Evolutionary conservation across 1,139 yeast species (phyloP), one percentile per base, ranked within the genome.

Genomic region (Geotrichum klebahnii): DNA sequence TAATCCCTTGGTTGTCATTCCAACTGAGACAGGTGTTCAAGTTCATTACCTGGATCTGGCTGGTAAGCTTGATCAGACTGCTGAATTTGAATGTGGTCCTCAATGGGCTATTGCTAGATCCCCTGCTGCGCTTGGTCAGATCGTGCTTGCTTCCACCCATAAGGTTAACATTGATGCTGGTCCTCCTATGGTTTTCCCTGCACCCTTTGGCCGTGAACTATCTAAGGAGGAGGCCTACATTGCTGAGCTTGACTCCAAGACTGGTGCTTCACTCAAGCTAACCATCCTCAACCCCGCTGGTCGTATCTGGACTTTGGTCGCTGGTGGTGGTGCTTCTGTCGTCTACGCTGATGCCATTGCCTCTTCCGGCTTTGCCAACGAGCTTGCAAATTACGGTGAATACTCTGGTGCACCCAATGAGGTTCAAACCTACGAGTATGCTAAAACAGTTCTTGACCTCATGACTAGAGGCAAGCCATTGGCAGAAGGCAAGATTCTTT

Each of bases 291-390:
- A 72, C 64, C 61, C 76, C 56, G 55, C 63, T 50, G 76, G 76
- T 55, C 68, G 73, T 48, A 69, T 72, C 58, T 72, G 76, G 76
- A 73, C 77, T 33, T 64, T 72, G 48, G 54, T 57, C 51, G 52
- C 56, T 50, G 49, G 61, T 56, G 48, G 58, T 48, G 62, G 61
- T 48, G 75, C 74, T 37, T 71, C 75, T 1, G 77, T 73, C 19
- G 76, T 72, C 22, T 73, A 72, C 57, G 76, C 76, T 28, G 77
- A 72, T 49, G 77, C 76, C 51, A 72, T 72, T 56, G 76, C 76
- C 48, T 67, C 73, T 33, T 73, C 74, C 20, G 76, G 76, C 39
- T 71, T 59, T 57, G 75, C 76, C 36, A 59, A 59, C 51, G 74
- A 72, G 57, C 65, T 72, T 36, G 76, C 76, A 46, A 72, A 72